A percentile compares a stretch with the other conserved stretches of the same genome.
Evolutionary conservation across 2,329 filamentous ascomycete species (phyloP).

Genomic region (Cryphonectria naterciae): DNA sequence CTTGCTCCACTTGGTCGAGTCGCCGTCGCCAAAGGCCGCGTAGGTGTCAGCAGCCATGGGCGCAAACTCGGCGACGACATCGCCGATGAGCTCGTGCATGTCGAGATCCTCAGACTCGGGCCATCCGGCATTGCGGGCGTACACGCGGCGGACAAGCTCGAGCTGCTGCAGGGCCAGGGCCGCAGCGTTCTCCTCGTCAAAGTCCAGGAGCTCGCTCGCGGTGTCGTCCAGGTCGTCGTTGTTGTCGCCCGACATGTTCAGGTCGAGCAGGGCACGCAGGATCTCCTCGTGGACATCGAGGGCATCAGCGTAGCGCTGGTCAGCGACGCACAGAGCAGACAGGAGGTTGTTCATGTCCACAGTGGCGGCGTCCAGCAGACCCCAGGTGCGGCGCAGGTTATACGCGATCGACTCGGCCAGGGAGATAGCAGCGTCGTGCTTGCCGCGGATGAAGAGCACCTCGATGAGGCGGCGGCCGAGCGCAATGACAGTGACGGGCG

Average conservation of each 20-base stretch:
- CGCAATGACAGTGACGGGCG: slow-evolving; percentile 28
- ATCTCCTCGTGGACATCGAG: slow-evolving; percentile 30
- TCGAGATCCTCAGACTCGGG: slow-evolving; percentile 28
- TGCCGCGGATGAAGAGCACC: slow-evolving; percentile 29
- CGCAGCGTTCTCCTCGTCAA: slow-evolving; percentile 28
- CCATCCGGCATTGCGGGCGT: slow-evolving; percentile 29
- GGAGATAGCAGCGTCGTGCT: slow-evolving; percentile 27
- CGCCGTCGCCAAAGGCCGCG: slow-evolving; percentile 27
- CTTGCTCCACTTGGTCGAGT: slow-evolving; percentile 29
- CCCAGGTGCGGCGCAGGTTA: slow-evolving; percentile 31
- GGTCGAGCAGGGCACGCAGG: slow-evolving; percentile 28
- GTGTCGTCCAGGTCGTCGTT: slow-evolving; percentile 21
- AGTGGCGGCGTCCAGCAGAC: slow-evolving; percentile 29
- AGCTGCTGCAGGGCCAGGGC: slow-evolving; percentile 30
- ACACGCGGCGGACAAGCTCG: slow-evolving; percentile 29
- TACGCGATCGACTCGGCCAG: slow-evolving; percentile 30
- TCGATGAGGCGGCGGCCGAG: slow-evolving; percentile 29
- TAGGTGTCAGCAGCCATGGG: slow-evolving; percentile 26
- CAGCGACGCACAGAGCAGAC: slow-evolving; percentile 27
- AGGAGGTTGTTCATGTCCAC: slow-evolving; percentile 31
- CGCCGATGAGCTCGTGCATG: slow-evolving; percentile 27
- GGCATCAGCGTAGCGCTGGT: slow-evolving; percentile 27
- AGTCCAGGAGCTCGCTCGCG: slow-evolving; percentile 27
- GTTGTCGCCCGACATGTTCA: slow-evolving; percentile 26
- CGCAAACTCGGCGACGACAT: slow-evolving; percentile 29